Evolutionary conservation across 2,329 filamentous ascomycete genomes (phyloP), one percentile per base, ranked within the genome.

Genomic region (Microdochium nivale): DNA sequence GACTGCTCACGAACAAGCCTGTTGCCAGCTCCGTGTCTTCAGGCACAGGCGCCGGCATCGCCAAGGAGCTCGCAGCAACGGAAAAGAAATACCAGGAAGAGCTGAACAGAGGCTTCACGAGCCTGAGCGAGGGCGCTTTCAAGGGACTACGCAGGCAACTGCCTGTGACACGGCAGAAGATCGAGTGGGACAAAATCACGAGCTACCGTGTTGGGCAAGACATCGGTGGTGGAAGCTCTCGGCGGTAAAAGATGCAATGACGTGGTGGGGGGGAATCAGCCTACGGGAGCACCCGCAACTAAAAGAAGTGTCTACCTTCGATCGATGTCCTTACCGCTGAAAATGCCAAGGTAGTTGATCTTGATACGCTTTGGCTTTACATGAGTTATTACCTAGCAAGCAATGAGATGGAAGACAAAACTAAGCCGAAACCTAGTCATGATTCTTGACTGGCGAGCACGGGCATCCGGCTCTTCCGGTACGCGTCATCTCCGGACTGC

Each of bases 181-280:
- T 99, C 60, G 94, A 99, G 72, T 99, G 94, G 94, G 92, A 99
- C 70, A 96, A 96, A 77, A 89, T 99, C 59, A 87, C 89, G 47
- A 90, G 90, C 60, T 99, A 99, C 74, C 79, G 90, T 54, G 75
- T 95, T 59, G 87, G 88, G 25, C 86, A 90, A 69, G 87, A 89
- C 65, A 88, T 90, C 67, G 84, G 85, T 19, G 85, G 86, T 49
- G 83, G 83, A 50, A 82, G 81, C 60, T 73, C 74, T 48, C 75
- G 74, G 65, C 71, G 75, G 67, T 81, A 72, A 47, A 9, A 27
- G 19, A 19, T 9, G 13, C 5, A 23, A 23, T 4, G 19, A 16
- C 35, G 7, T 16, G 35, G 4, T 7, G 14, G 19, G 4, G 35
- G 13, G 35, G 35, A 7, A 14, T 16, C 35, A 40, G 32, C 32